Evolutionary conservation across 2,329 filamentous ascomycete species (phyloP).

Genomic region (Penicillium hordei): DNA sequence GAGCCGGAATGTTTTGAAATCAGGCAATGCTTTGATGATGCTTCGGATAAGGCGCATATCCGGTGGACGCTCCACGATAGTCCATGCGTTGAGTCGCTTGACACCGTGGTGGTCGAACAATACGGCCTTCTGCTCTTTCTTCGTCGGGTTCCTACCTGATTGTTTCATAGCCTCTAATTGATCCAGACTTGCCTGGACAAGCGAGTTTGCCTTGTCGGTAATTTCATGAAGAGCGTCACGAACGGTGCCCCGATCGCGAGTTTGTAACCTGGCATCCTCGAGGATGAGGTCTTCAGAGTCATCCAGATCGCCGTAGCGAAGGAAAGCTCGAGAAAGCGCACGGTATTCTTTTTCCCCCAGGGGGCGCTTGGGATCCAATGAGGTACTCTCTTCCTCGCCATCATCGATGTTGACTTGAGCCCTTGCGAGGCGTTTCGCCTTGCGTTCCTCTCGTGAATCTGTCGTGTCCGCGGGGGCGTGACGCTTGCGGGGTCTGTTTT

Average conservation of each 20-base stretch:
- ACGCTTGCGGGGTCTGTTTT: conserved; percentile 77
- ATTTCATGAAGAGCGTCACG: conserved; percentile 74
- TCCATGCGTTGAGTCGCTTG: conserved; percentile 94
- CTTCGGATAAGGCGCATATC: conserved; percentile 83
- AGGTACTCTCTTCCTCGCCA: conserved; percentile 65
- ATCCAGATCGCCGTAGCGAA: conserved; percentile 86
- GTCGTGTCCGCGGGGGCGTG: conserved; percentile 58
- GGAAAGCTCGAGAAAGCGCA: conserved; percentile 84
- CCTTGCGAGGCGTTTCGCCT: conserved; percentile 69
- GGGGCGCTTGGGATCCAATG: conserved; percentile 79
- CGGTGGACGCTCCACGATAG: conserved; percentile 83
- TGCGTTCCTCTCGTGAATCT: conserved; percentile 61
- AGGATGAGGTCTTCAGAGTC: conserved; percentile 86
- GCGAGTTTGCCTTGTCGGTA: conserved; percentile 65
- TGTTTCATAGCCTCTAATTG: conserved; percentile 65
- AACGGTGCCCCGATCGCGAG: conserved; percentile 79
- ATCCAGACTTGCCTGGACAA: conserved; percentile 72
- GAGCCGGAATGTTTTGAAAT: conserved; percentile 79
- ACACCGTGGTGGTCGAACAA: conserved; percentile 91
- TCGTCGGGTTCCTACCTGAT: conserved; percentile 78
- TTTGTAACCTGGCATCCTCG: conserved; percentile 77
- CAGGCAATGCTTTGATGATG: conserved; percentile 62
- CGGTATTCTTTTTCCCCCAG: conserved; percentile 90
- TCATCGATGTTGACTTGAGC: conserved; percentile 65
- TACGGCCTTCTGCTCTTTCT: conserved; percentile 97